Base-by-base conservation (phyloP, 208 protist genomes). In the Zelonia costaricensis region DNA sequence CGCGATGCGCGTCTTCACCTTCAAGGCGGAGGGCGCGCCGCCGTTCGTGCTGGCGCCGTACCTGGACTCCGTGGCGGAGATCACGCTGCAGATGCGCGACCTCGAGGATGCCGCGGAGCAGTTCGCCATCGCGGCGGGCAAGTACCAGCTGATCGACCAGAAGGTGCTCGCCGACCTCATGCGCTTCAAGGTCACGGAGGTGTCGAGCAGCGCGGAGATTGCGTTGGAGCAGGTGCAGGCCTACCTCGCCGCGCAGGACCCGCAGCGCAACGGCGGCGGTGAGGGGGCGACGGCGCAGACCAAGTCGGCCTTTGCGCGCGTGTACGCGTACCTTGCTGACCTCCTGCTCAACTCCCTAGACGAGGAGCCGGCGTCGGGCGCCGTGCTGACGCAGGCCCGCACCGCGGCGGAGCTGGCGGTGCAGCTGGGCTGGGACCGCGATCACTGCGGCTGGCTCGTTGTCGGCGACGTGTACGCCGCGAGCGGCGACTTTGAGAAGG, bases 1-100 rank as follows among this genome's bases (percentile, higher is more conserved):
- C 36, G 87, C 91, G 12, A 78, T 96, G 49, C 84, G 91, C 28
- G 69, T 96, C 38, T 94, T 96, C 62, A 82, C 85, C 39, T 96
- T 93, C 68, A 96, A 96, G 67, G 71, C 80, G 0, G 91, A 96
- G 45, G 78, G 76, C n/a, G 81, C 86, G 6, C 86, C 84, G 27
- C 91, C 91, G 44, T 96, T 96, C 61, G 83, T 93, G 66, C 63
- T 94, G 20, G 91, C 71, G 9, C 77, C 82, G 16, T 94, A 88
- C 69, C 66, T 94, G 46, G 91, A 96, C 58, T 80, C 88, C 16
- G 82, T 90, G 6, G 87, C 74, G 0, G 82, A 93, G 53, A 86
- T 96, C 59, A 76, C 84, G 25, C 59, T 90, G 33, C 80, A 88
- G 62, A 82, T 96, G 68, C 76, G 84, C 22, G 83, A 86, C 61